Conservation (phyloP, 305 asterid species). For the Solanum hybrid region DNA sequence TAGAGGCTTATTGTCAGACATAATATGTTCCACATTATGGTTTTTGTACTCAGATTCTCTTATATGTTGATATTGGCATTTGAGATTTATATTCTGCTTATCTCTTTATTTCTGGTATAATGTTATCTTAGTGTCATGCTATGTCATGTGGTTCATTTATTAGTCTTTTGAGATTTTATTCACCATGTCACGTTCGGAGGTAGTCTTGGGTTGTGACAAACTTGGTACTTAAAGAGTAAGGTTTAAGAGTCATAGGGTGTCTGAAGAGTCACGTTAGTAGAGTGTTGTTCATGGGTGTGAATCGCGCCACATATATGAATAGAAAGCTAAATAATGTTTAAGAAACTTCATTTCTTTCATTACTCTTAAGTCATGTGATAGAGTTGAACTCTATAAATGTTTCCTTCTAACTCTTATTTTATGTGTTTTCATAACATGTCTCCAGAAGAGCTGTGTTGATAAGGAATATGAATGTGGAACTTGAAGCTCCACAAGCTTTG, state of each 20-base stretch:
- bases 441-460: neutral
- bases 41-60: neutral
- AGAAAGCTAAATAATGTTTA: neutral
- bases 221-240: neutral
- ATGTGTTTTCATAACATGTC: neutral
- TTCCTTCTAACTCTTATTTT: neutral
- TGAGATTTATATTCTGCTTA: neutral
- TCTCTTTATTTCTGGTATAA: neutral
- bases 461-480: neutral
- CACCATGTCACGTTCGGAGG: neutral
- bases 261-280: neutral
- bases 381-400: neutral
- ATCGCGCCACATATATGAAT: too few species aligned
- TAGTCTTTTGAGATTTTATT: too few species aligned
- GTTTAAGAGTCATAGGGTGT: neutral
- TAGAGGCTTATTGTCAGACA: neutral
- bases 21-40: neutral
- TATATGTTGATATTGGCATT: neutral
- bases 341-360: neutral
- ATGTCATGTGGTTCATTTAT: neutral
- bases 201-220: neutral
- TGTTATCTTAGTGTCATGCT: neutral
- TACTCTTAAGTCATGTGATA: neutral
- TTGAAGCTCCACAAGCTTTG: neutral
- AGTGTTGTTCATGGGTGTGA: neutral